These are phyloP conservation scores for Exophiala oligosperma DNA, from an alignment of 2,329 filamentous ascomycete genomes.

Conservation along the genomic window DNA sequence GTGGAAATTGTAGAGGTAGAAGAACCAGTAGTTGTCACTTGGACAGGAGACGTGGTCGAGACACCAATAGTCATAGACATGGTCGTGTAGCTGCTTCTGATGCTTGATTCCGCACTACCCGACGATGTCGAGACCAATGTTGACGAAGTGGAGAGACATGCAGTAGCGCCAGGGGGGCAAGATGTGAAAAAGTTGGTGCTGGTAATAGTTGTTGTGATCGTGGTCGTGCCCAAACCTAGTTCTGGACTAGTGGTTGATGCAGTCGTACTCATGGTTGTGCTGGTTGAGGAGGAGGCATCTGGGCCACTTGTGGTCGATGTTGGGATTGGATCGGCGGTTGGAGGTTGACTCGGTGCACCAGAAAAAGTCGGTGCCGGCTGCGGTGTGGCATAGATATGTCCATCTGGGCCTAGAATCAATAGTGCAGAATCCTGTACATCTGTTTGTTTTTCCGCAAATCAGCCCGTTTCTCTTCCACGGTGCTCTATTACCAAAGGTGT, in stretches of 20 bases:
- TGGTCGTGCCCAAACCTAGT: neutral
- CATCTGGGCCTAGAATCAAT: constrained; percentile 18
- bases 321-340: constrained; percentile 14
- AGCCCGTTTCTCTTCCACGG: neutral
- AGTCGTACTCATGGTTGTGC: neutral
- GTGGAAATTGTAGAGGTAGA: neutral
- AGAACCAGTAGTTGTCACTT: neutral
- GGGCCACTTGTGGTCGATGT: constrained; percentile 7
- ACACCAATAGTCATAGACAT: neutral
- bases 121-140: neutral
- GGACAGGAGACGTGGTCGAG: neutral
- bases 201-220: constrained; percentile 11
- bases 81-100: neutral
- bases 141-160: constrained; percentile 2
- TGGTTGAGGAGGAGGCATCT: neutral
- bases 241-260: neutral
- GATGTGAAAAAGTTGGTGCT: constrained; percentile 14
- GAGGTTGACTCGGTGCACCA: constrained; percentile 18
- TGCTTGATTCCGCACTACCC: neutral
- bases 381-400: constrained; percentile 20
- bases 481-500: no score
- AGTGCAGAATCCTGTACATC: constrained; percentile 22
- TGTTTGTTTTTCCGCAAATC: neutral
- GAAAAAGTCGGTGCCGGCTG: constrained; percentile 16
- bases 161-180: neutral